These are phyloP conservation scores for Nicotiana sylvestris DNA, from an alignment of 257 asterid genomes.

Conservation along the genomic window DNA sequence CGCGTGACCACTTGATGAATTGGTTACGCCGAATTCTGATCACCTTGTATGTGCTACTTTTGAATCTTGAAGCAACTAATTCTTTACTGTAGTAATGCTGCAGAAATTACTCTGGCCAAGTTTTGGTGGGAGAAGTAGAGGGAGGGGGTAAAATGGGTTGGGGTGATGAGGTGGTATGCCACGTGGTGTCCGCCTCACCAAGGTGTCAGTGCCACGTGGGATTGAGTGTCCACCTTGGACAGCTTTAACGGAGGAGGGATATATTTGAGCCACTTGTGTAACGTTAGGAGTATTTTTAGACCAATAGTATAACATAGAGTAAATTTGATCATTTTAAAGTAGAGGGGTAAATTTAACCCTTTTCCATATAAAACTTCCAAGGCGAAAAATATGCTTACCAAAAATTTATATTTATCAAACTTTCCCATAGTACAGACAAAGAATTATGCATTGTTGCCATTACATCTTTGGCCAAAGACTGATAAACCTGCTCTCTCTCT, in stretches of 20 bases:
- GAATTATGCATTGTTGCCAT: background rate
- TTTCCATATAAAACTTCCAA: background rate
- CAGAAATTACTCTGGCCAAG: background rate
- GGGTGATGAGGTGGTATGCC: no score
- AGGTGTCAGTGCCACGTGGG: no score
- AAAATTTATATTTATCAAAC: no score
- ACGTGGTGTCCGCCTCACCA: no score
- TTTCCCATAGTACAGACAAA: background rate
- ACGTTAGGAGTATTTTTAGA: no score
- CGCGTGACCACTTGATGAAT: background rate
- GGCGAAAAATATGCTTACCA: background rate
- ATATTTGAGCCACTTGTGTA: no score
- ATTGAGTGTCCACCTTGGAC: no score
- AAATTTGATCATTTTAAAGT: no score
- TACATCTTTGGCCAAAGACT: background rate
- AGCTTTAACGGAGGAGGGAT: no score
- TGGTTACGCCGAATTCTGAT: background rate
- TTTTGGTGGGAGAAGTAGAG: background rate
- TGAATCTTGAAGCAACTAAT: slow-evolving; percentile 1
- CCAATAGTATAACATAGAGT: no score
- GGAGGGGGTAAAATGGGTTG: no score
- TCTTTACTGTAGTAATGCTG: background rate
- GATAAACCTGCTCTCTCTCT: background rate
- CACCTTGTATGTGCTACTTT: background rate
- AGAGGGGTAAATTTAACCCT: no score